A percentile compares a stretch with the other conserved stretches of the same genome.
These are phyloP conservation scores for Ceratocystis ficicola DNA, from an alignment of 2,329 filamentous ascomycete genomes.

Conservation along the genomic window DNA sequence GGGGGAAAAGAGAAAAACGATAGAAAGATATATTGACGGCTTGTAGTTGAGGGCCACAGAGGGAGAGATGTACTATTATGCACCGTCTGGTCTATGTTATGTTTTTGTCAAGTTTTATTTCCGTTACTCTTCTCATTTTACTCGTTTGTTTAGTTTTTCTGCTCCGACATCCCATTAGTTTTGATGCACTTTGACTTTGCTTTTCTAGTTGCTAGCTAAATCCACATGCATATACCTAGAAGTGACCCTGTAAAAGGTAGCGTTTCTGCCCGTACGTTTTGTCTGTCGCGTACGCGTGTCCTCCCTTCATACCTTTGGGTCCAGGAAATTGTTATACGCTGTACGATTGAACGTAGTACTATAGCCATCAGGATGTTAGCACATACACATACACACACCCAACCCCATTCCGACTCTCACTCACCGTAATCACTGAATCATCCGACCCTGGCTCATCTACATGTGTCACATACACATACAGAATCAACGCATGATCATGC, in stretches of 20 bases:
- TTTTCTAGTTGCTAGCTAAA: too few relatives aligned
- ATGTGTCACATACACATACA: slow-evolving; percentile 69
- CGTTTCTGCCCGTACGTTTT: too few relatives aligned
- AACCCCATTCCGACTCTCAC: slow-evolving; percentile 26
- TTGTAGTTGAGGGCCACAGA: too few relatives aligned
- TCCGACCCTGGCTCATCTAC: slow-evolving; percentile 54
- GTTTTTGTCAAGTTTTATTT: neutral
- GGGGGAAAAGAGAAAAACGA: neutral
- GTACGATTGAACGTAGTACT: slow-evolving; percentile 38
- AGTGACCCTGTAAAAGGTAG: too few relatives aligned
- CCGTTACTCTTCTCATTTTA: neutral
- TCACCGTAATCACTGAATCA: slow-evolving; percentile 64
- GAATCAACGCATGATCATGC: slow-evolving; percentile 64
- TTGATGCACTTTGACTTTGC: too few relatives aligned
- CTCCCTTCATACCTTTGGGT: neutral
- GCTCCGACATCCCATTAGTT: too few relatives aligned
- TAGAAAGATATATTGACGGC: neutral
- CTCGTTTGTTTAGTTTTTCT: neutral
- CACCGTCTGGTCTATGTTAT: neutral
- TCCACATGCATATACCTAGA: too few relatives aligned
- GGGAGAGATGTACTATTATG: slow-evolving; percentile 2
- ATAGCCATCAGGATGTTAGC: neutral
- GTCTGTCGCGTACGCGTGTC: too few relatives aligned
- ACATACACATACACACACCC: neutral
- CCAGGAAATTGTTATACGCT: slow-evolving; percentile 24